Percentiles rank a stretch among this genome's conserved stretches.
Evolutionary conservation across 805 yeast species (phyloP).

Genomic region (Cyberlindnera euphorbiae): DNA sequence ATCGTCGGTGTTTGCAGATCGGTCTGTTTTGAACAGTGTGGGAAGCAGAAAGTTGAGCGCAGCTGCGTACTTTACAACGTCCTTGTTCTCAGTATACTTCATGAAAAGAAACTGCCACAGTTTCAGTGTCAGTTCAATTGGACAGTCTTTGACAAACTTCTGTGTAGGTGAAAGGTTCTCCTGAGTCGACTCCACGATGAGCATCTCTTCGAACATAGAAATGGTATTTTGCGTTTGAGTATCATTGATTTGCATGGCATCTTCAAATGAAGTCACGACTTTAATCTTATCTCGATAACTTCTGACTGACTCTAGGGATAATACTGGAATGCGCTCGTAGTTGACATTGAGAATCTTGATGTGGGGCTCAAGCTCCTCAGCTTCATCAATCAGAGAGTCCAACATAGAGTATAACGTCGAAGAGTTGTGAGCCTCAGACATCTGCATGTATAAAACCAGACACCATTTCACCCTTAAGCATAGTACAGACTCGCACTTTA

Average conservation of each 20-base stretch:
- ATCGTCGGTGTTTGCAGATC: slow-evolving; percentile 22
- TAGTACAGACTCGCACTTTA: too few species aligned
- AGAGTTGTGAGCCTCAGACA: slow-evolving; percentile 32
- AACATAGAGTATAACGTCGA: slow-evolving; percentile 27
- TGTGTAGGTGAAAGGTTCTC: slow-evolving; percentile 40
- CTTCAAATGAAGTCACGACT: slow-evolving; percentile 62
- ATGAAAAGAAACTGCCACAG: slow-evolving; percentile 72
- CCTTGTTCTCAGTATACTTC: slow-evolving; percentile 36
- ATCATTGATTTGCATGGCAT: slow-evolving; percentile 18
- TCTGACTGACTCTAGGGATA: slow-evolving; percentile 45
- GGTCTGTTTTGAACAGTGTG: slow-evolving; percentile 23
- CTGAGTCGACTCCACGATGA: slow-evolving; percentile 20
- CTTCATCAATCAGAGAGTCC: slow-evolving; percentile 16
- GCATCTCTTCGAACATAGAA: slow-evolving; percentile 40
- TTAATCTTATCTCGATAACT: slow-evolving; percentile 67
- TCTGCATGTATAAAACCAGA: slow-evolving; percentile 39
- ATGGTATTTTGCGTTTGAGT: slow-evolving; percentile 27
- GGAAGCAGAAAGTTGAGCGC: slow-evolving; percentile 51
- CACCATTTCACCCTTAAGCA: too few species aligned
- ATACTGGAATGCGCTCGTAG: slow-evolving; percentile 51
- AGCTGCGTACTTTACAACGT: slow-evolving; percentile 33
- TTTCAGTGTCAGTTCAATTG: slow-evolving; percentile 61
- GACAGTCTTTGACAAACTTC: slow-evolving; percentile 55
- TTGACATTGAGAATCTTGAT: slow-evolving; percentile 46
- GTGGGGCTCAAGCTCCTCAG: slow-evolving; percentile 10